phyloP scores from a whole-genome alignment of 371 early-diverging fungal species.

The Parasitella parasitica region DNA sequence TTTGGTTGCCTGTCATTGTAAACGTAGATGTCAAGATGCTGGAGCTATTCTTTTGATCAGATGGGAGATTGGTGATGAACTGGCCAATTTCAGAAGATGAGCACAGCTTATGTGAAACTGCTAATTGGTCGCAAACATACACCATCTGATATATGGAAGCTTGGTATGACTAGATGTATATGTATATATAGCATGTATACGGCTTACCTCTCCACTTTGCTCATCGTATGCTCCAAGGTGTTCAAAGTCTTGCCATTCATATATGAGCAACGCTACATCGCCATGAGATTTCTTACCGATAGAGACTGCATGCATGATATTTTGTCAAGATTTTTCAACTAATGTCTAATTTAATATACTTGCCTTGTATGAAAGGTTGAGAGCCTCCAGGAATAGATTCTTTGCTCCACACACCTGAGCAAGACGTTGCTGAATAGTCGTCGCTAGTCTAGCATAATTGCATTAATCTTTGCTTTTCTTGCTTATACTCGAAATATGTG shows the following conservation, averaged over 20 bases:
- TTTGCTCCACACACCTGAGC: conserved; percentile 54
- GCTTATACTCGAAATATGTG: too few relatives aligned
- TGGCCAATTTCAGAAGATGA: conserved; percentile 39
- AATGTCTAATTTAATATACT: neutral
- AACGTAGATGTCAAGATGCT: conserved; percentile 43
- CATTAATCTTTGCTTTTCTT: neutral
- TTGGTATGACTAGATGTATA: neutral
- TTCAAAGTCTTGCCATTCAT: conserved; percentile 59
- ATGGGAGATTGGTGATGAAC: conserved; percentile 39
- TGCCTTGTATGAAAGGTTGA: conserved; percentile 46
- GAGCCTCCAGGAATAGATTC: conserved; percentile 44
- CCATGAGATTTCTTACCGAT: conserved; percentile 42
- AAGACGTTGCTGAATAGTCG: conserved; percentile 45
- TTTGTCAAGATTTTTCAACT: too few relatives aligned
- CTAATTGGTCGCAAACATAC: conserved; percentile 52
- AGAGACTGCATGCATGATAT: conserved; percentile 38
- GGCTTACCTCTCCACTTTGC: conserved; percentile 26
- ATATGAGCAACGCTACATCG: conserved; percentile 50
- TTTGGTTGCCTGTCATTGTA: conserved; percentile 22
- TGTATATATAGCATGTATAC: neutral
- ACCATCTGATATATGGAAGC: conserved; percentile 20
- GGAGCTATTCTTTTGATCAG: conserved; percentile 26
- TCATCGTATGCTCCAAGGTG: conserved; percentile 43
- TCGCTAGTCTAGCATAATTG: conserved; percentile 32
- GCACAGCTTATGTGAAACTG: conserved; percentile 49